Conservation (phyloP, 2,329 filamentous ascomycete species). For the Blastomyces emzantsi region DNA sequence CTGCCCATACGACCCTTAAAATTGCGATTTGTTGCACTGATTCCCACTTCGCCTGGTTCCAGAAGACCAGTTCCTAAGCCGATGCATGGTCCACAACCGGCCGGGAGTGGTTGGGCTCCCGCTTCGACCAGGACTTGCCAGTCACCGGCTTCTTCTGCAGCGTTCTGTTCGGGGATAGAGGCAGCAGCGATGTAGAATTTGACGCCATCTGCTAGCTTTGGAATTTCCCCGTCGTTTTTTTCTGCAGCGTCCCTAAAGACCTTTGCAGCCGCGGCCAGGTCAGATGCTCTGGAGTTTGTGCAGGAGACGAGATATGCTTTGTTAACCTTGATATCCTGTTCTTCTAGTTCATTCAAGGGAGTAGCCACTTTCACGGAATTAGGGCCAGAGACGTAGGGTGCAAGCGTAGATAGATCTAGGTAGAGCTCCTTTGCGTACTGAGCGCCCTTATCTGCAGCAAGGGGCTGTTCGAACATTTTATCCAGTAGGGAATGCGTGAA, state of each 20-base stretch:
- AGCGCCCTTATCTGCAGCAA: slow-evolving; percentile 66
- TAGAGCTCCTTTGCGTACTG: slow-evolving; percentile 76
- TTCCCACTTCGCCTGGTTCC: slow-evolving; percentile 77
- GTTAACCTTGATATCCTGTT: slow-evolving; percentile 66
- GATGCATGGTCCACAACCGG: slow-evolving; percentile 78
- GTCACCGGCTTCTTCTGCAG: slow-evolving; percentile 70
- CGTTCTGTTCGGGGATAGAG: slow-evolving; percentile 64
- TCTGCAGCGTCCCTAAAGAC: slow-evolving; percentile 72
- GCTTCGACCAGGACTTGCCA: slow-evolving; percentile 78
- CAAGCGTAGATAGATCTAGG: slow-evolving; percentile 71
- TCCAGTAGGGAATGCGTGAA: slow-evolving; percentile 69
- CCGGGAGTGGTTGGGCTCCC: slow-evolving; percentile 61
- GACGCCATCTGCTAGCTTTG: slow-evolving; percentile 66
- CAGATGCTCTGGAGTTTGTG: slow-evolving; percentile 75
- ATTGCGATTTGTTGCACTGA: slow-evolving; percentile 76
- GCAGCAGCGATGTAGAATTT: slow-evolving; percentile 87
- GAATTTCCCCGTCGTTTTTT: slow-evolving; percentile 49
- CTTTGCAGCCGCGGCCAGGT: slow-evolving; percentile 69
- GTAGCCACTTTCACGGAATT: slow-evolving; percentile 86
- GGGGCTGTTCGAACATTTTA: slow-evolving; percentile 56
- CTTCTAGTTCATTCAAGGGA: slow-evolving; percentile 62
- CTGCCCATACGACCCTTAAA: slow-evolving; percentile 88
- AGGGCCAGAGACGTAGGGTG: slow-evolving; percentile 76
- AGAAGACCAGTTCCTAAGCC: slow-evolving; percentile 72
- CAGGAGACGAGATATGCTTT: slow-evolving; percentile 85